phyloP scores from a whole-genome alignment of 2,329 filamentous ascomycete species.

The Catunica adiposa region DNA sequence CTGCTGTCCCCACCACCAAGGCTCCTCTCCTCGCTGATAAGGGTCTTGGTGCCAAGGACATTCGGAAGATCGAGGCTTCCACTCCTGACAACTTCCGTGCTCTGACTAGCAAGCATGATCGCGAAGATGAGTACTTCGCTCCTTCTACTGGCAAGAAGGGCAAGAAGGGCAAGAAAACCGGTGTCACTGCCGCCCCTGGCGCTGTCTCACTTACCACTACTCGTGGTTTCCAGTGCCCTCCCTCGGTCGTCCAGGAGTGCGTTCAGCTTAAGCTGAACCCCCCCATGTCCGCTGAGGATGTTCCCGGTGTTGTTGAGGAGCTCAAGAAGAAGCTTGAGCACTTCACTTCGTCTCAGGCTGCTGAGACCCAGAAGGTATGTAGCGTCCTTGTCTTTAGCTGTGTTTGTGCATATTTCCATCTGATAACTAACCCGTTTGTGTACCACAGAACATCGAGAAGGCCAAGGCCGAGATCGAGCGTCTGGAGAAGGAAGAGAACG shows the following conservation, averaged over 20 bases:
- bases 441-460: conserved; percentile 74
- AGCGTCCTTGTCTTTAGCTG: neutral
- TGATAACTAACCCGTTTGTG: conserved; percentile 19
- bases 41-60: conserved; percentile 61
- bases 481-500: conserved; percentile 46
- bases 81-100: conserved; percentile 64
- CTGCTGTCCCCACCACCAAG: conserved; percentile 47
- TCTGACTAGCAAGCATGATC: conserved; percentile 70
- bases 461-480: conserved; percentile 89
- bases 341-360: conserved; percentile 83
- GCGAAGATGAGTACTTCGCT: conserved; percentile 74
- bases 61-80: conserved; percentile 71
- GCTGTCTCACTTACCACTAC: conserved; percentile 31
- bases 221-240: conserved; percentile 63
- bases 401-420: neutral
- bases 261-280: conserved; percentile 70
- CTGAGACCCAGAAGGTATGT: conserved; percentile 77
- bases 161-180: conserved; percentile 60
- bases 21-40: conserved; percentile 45
- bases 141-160: conserved; percentile 83
- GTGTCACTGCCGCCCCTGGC: conserved; percentile 21
- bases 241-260: conserved; percentile 84
- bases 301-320: conserved; percentile 68
- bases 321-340: conserved; percentile 77
- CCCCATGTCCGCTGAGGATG: conserved; percentile 70